phyloP scores from a whole-genome alignment of 345 rosid species.

The Cardiospermum halicacabum region DNA sequence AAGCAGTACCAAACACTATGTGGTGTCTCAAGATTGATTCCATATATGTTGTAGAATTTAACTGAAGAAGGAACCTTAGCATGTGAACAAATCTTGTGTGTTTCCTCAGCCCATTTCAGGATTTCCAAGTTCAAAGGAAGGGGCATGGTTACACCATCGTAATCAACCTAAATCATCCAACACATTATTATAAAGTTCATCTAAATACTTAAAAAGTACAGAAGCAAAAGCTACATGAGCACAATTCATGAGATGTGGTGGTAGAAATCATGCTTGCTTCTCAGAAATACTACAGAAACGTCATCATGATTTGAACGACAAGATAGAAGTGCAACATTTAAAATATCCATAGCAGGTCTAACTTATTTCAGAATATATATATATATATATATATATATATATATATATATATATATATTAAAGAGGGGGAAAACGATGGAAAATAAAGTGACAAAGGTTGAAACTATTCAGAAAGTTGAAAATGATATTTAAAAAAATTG shows the following conservation, averaged over 20 bases:
- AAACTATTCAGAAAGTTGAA: neutral
- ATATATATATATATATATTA: too few relatives aligned
- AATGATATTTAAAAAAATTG: neutral
- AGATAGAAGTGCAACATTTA: neutral
- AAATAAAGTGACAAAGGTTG: neutral
- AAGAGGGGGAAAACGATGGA: too few relatives aligned
- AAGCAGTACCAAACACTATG: constrained; percentile 80
- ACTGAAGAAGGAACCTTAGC: constrained; percentile 83
- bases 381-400: too few relatives aligned
- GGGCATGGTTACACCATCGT: constrained; percentile 55
- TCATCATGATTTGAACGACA: neutral
- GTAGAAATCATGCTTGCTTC: neutral
- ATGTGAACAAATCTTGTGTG: constrained; percentile 37
- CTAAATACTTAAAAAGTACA: too few relatives aligned
- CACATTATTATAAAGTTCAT: neutral
- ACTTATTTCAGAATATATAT: neutral
- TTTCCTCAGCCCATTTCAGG: constrained; percentile 83
- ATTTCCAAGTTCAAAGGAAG: constrained; percentile 83
- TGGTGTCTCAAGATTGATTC: constrained; percentile 77
- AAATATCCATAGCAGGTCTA: neutral
- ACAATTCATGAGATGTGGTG: neutral
- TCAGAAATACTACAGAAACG: neutral
- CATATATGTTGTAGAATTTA: constrained; percentile 91
- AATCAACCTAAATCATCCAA: constrained; percentile 43
- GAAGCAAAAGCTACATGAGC: constrained; percentile 8